phyloP scores from a whole-genome alignment of 495 filamentous ascomycete species.

The Annulohypoxylon nitens region DNA sequence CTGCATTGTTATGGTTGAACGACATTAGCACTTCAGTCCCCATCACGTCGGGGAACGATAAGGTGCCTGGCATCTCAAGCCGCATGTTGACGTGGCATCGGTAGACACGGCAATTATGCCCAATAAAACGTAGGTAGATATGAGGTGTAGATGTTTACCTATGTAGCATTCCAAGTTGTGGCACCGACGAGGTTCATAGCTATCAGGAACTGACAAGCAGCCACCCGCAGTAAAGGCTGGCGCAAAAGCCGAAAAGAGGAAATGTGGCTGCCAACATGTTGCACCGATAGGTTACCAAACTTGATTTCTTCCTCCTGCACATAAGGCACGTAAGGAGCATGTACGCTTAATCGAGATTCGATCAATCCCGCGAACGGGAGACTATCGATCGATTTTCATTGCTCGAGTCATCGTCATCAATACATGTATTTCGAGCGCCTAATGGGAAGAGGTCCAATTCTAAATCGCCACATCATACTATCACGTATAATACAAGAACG shows the following conservation, averaged over 20 bases:
- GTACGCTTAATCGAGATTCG: constrained; percentile 42
- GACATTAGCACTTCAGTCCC: constrained; percentile 8
- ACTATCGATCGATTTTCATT: not conserved
- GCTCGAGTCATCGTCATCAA: not conserved
- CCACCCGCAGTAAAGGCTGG: constrained; percentile 9
- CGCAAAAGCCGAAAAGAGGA: constrained; percentile 27
- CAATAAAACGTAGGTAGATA: constrained; percentile 1
- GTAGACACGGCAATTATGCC: not conserved
- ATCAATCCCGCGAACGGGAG: constrained; percentile 37
- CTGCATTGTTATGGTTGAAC: constrained; percentile 7
- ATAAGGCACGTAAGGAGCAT: constrained; percentile 30
- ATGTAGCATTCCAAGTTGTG: constrained; percentile 18
- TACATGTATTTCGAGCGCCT: constrained; percentile 24
- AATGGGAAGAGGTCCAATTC: constrained; percentile 32
- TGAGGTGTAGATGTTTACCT: too few relatives aligned
- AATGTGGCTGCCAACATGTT: constrained; percentile 34
- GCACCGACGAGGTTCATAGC: constrained; percentile 21
- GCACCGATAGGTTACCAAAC: constrained; percentile 38
- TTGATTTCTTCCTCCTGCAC: constrained; percentile 30
- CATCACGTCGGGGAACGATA: not conserved
- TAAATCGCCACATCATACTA: constrained; percentile 42
- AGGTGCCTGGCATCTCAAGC: constrained; percentile 23
- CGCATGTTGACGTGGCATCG: constrained; percentile 28
- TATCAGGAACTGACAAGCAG: constrained; percentile 20
- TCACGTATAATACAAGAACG: constrained; percentile 13